phyloP scores from a whole-genome alignment of 2,329 filamentous ascomycete genomes.

The Blastomyces percursus region DNA sequence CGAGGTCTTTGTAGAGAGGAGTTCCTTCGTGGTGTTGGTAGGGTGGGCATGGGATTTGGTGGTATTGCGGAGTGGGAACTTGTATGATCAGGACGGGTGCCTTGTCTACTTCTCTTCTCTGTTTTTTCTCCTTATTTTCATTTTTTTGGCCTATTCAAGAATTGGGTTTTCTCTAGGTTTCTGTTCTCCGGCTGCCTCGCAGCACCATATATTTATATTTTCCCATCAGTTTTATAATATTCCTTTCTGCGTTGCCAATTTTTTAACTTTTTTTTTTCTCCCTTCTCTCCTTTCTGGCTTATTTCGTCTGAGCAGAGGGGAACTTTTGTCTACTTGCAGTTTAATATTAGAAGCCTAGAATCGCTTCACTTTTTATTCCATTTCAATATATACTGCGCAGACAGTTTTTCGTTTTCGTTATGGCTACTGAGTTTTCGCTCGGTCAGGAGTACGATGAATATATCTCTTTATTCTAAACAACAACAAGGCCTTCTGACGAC shows the following conservation, averaged over 20 bases:
- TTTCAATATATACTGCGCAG: background rate
- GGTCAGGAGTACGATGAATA: background rate
- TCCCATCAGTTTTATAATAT: background rate
- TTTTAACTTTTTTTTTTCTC: background rate
- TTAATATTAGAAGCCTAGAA: background rate
- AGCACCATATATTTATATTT: background rate
- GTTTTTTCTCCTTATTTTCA: background rate
- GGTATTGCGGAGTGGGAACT: constrained; percentile 47
- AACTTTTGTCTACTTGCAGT: background rate
- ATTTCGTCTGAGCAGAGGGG: background rate
- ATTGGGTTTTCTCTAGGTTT: background rate
- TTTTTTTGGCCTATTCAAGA: background rate
- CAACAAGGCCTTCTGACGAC: background rate
- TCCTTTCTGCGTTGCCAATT: background rate
- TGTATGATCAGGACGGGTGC: constrained; percentile 19
- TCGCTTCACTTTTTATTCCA: background rate
- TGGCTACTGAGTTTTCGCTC: background rate
- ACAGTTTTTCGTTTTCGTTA: background rate
- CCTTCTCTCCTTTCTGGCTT: background rate
- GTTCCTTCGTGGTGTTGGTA: constrained; percentile 39
- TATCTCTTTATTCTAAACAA: background rate
- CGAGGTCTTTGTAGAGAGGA: constrained; percentile 42
- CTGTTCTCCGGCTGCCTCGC: background rate
- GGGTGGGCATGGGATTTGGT: constrained; percentile 40
- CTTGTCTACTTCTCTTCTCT: background rate